Percentiles rank a stretch among this genome's conserved stretches.
These are phyloP conservation scores for Plasmodium billcollinsi DNA, from an alignment of 169 alveolate genomes.

Conservation along the genomic window DNA sequence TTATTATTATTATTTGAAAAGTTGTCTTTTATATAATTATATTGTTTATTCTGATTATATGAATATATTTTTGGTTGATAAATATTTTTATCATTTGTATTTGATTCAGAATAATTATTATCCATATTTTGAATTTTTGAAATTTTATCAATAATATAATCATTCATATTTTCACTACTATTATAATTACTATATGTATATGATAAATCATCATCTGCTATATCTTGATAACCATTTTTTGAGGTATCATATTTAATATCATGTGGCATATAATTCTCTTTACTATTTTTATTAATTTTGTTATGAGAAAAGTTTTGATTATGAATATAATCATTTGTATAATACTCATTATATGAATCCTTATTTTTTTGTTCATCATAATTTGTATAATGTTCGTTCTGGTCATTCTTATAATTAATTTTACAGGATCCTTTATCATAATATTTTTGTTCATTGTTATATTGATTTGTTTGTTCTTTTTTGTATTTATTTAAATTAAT, in stretches of 20 bases:
- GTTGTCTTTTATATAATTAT: no score
- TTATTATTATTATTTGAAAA: neutral
- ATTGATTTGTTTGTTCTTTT: slow-evolving; percentile 30
- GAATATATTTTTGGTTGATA: no score
- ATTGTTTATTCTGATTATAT: no score
- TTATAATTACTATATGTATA: neutral
- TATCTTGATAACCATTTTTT: no score
- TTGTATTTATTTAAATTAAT: slow-evolving; percentile 13
- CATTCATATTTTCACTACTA: neutral
- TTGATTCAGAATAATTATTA: no score
- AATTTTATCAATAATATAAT: neutral
- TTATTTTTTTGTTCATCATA: neutral
- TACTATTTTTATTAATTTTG: neutral
- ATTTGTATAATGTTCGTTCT: neutral
- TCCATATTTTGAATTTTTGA: no score
- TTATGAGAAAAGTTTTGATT: neutral
- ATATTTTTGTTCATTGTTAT: slow-evolving; percentile 9
- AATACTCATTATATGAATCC: neutral
- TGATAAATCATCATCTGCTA: neutral
- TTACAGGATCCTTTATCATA: neutral
- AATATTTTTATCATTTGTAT: no score
- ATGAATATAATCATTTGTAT: neutral
- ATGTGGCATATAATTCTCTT: no score
- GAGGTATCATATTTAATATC: no score
- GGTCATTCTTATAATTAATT: neutral